Evolutionary conservation across 768 basidiomycete species (phyloP), one percentile per base, ranked within the genome.

Genomic region (Naganishia kalamii): DNA sequence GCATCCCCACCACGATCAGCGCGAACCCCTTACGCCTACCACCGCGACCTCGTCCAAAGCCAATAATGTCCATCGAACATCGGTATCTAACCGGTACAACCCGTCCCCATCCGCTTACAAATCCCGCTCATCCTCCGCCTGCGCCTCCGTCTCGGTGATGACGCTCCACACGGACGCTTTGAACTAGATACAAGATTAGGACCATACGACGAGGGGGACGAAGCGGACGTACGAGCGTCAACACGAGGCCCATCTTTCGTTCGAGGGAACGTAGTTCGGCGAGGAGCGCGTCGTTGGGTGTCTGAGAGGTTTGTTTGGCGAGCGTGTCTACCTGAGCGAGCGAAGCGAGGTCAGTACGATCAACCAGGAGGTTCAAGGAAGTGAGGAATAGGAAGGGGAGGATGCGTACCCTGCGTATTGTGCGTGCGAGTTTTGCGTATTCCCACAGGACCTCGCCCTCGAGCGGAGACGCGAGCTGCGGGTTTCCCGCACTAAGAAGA

Each of bases 131-230:
- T 15, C 13, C 13, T 75, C 72, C 41, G 72, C 72, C 23, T 71
- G 75, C 12, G 73, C 75, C 69, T 80, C 77, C 0, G 73, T 69
- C 30, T 80, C 79, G 37, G 77, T 70, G 75, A 96, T 87, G 61
- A 93, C 88, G 15, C 88, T 90, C 91, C 92, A 94, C 0, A 94
- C 91, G 12, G 93, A 94, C 0, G 88, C 92, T 80, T 96, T 93
- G 84, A 92, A 97, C 90, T 92, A 70, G 6, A 35, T 21, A 27
- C 3, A 23, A 10, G 0, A n/a, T 15, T 10, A 33, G 40, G 27
- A 21, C 12, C 27, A 10, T 15, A 43, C 7, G 15, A 6, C n/a
- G 46, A 49, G 25, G 17, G 47, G 25, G 25, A 23, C n/a, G 7
- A 33, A 19, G 54, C 5, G 32, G 32, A 80, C 85, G 69, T 73